Evolutionary conservation across 768 basidiomycete genomes (phyloP).

Genomic region (Auricularia cornea): DNA sequence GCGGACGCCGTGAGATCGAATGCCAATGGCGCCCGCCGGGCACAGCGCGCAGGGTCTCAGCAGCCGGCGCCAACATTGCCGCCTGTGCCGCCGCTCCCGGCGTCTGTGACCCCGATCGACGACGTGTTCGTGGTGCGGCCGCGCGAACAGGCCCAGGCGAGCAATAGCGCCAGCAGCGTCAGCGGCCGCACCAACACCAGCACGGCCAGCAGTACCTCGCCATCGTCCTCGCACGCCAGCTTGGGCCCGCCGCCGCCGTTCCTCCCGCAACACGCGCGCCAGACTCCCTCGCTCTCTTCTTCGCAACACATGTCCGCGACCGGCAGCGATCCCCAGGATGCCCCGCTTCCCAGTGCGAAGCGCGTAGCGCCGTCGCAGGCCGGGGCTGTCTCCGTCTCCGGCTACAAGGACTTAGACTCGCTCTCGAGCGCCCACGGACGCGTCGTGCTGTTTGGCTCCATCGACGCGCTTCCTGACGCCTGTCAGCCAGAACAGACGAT

Average conservation of each 20-base stretch:
- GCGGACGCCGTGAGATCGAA: conserved; percentile 30
- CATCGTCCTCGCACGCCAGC: conserved; percentile 19
- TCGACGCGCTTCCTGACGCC: neutral
- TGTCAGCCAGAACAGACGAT: too few species aligned
- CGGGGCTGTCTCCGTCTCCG: neutral
- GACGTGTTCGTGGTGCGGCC: neutral
- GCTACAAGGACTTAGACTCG: neutral
- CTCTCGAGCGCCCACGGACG: neutral
- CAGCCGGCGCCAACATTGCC: conserved; percentile 17
- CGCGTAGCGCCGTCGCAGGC: neutral
- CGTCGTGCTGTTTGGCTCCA: neutral
- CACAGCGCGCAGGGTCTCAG: conserved; percentile 8
- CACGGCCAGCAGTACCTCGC: conserved; percentile 39
- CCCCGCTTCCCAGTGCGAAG: neutral
- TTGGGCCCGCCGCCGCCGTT: conserved; percentile 13
- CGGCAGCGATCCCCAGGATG: neutral
- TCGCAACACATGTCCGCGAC: neutral
- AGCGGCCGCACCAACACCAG: conserved; percentile 35
- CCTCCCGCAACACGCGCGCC: conserved; percentile 1
- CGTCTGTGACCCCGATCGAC: conserved; percentile 5
- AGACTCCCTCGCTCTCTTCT: neutral
- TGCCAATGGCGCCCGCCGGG: conserved; percentile 4
- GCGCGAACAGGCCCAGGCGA: neutral
- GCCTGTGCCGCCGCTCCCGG: conserved; percentile 14
- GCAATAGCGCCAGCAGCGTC: conserved; percentile 9